Evolutionary conservation across 805 yeast genomes (phyloP).

Genomic region (Candida ficus): DNA sequence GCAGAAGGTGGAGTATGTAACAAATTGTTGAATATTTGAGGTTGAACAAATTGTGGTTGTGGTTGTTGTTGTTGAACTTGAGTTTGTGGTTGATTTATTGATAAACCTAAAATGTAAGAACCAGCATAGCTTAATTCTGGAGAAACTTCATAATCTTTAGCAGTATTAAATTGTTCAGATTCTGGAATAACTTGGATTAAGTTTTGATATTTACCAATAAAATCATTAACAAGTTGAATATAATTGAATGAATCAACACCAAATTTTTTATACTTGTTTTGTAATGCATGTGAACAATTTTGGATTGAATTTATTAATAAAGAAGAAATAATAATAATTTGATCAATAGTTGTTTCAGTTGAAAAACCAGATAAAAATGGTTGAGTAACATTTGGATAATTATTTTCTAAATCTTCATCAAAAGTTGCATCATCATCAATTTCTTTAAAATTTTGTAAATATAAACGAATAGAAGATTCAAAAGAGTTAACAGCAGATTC

Average conservation of each 20-base stretch:
- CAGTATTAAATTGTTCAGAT: conserved; percentile 3
- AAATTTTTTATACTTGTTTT: conserved; percentile 17
- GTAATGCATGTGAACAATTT: conserved; percentile 20
- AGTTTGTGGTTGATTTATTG: neutral
- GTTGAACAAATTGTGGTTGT: conserved; percentile 3
- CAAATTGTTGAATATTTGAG: conserved; percentile 2
- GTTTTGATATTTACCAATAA: conserved; percentile 1
- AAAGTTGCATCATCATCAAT: conserved; percentile 22
- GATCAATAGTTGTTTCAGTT: conserved; percentile 9
- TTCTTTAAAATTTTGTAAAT: conserved; percentile 10
- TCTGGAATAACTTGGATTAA: conserved; percentile 7
- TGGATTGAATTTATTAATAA: conserved; percentile 17
- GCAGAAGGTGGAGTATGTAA: conserved; percentile 12
- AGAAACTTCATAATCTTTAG: conserved; percentile 3
- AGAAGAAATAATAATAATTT: conserved; percentile 14
- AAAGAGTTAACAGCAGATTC: conserved; percentile 20
- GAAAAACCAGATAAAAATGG: conserved; percentile 24
- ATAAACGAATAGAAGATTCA: conserved; percentile 12
- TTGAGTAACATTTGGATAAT: conserved; percentile 17
- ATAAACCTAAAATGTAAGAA: conserved; percentile 7
- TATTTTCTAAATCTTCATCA: conserved; percentile 23
- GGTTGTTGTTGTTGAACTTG: conserved; percentile 1
- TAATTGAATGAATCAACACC: conserved; percentile 5
- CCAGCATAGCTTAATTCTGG: conserved; percentile 8
- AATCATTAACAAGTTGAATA: conserved; percentile 4